Conservation (phyloP, 176 grass and related monocot species). For the Lolium perenne region DNA sequence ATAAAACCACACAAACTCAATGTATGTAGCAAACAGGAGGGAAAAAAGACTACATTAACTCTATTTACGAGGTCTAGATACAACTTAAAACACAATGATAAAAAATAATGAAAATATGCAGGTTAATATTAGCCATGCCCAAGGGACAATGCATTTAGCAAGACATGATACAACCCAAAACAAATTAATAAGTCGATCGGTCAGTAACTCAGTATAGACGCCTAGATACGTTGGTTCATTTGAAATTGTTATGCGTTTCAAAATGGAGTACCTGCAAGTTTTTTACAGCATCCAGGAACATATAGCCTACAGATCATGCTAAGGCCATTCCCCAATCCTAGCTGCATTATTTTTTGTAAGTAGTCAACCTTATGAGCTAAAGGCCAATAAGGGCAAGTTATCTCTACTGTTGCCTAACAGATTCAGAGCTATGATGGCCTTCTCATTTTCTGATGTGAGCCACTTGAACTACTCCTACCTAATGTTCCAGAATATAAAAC, state of each 20-base stretch:
- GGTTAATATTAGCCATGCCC: neutral
- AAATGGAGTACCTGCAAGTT: neutral
- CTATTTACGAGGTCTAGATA: neutral
- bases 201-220: too few relatives aligned
- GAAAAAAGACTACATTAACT: neutral
- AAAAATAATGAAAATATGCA: neutral
- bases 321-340: neutral
- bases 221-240: neutral
- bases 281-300: neutral
- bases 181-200: neutral
- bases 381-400: neutral
- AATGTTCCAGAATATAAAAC: too few relatives aligned
- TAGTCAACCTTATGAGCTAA: neutral
- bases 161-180: neutral
- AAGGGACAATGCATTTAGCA: neutral
- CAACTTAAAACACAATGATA: neutral
- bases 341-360: neutral
- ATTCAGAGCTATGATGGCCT: neutral
- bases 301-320: neutral
- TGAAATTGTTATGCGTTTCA: neutral
- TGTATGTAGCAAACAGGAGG: neutral
- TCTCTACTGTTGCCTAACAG: neutral
- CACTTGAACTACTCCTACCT: too few relatives aligned
- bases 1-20: neutral
- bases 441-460: too few relatives aligned